phyloP scores from a whole-genome alignment of 140 eudicot genomes.

The Stevia rebaudiana region DNA sequence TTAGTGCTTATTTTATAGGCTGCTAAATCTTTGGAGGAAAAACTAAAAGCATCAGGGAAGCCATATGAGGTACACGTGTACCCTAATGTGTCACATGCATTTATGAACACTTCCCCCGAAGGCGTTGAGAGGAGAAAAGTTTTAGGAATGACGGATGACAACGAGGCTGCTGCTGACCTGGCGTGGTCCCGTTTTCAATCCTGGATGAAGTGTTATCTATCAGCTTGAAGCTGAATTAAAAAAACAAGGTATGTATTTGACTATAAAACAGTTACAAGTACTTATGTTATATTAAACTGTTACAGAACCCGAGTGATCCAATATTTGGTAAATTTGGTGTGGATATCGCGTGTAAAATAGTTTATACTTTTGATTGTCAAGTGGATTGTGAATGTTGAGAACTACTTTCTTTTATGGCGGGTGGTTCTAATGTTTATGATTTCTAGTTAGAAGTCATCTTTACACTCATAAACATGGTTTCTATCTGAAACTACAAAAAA shows the following conservation, averaged over 20 bases:
- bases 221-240: constrained; percentile 19
- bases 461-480: too few species aligned
- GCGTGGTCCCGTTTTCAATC: constrained; percentile 87
- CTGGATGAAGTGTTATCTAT: constrained; percentile 62
- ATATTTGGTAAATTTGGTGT: neutral
- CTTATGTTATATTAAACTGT: constrained; percentile 8
- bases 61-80: constrained; percentile 67
- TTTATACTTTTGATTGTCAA: neutral
- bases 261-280: neutral
- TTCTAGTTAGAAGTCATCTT: too few species aligned
- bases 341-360: constrained; percentile 10
- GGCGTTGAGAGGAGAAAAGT: constrained; percentile 64
- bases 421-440: too few species aligned
- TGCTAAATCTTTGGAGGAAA: constrained; percentile 74
- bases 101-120: constrained; percentile 82
- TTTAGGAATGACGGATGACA: constrained; percentile 68
- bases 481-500: too few species aligned
- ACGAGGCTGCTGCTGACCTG: constrained; percentile 57
- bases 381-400: constrained; percentile 6
- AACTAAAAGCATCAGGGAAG: constrained; percentile 71
- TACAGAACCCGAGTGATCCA: neutral
- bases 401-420: too few species aligned
- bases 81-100: constrained; percentile 66
- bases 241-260: neutral
- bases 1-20: constrained; percentile 34